Evolutionary conservation across 495 filamentous ascomycete genomes (phyloP), one percentile per base, ranked within the genome.

Genomic region (Penicillium paxilli): DNA sequence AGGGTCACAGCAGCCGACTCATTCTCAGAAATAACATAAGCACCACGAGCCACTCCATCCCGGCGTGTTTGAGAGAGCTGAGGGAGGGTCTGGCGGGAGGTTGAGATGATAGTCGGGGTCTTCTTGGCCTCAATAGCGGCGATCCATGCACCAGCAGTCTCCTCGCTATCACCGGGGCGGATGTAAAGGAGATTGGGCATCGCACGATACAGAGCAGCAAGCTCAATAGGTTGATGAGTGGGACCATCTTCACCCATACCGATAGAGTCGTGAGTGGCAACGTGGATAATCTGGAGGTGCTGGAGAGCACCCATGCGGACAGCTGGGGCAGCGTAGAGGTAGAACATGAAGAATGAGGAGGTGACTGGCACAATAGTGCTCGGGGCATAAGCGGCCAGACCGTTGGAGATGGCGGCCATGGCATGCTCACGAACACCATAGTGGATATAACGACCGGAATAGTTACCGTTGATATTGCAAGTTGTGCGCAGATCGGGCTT

Each of bases 151-250:
- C 81, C 83, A 0, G 77, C 77, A 1, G 72, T 73, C 52, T 86
- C 82, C 53, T 86, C 81, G 47, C 71, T 75, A 51, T 86, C 82
- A 20, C 73, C 71, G 0, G 81, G 81, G 1, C 82, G 76, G 48
- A 84, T 80, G 62, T 82, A 82, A n/a, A 81, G 67, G 2, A 85
- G 55, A 52, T 84, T 83, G 1, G 81, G 82, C 82, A 85, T 85
- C 8, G 81, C 78, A 4, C 82, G 77, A 59, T 81, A 86, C 19
- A 84, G 59, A 0, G 79, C 66, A 19, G 78, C 78, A 4, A 85
- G 69, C 37, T 80, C 82, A 51, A 86, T 77, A 3, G 82, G 82
- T 52, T 86, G 82, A 56, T 86, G 82, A 2, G 82, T 86, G 0
- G 80, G 83, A 1, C 82, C 83, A 53, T 86, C 80, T 59, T 86